A percentile compares a stretch with the other conserved stretches of the same genome.
Evolutionary conservation across 805 yeast genomes (phyloP).

Genomic region (Candida pini): DNA sequence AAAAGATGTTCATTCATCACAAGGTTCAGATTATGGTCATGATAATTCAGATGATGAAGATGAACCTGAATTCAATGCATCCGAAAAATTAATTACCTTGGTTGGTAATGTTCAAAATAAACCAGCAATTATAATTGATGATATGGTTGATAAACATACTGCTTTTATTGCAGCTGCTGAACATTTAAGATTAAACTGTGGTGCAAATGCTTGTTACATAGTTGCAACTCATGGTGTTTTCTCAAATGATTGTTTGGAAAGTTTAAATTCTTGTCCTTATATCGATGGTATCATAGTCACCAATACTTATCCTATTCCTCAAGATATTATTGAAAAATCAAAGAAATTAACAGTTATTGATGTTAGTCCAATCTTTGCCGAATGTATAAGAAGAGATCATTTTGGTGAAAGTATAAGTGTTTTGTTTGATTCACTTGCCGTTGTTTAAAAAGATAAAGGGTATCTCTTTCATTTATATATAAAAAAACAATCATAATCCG

Average conservation of each 20-base stretch:
- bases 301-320: slow-evolving; percentile 87
- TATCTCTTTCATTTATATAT: too few relatives aligned
- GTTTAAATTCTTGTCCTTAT: slow-evolving; percentile 68
- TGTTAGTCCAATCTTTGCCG: slow-evolving; percentile 93
- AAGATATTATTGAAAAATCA: slow-evolving; percentile 49
- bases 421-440: slow-evolving; percentile 80
- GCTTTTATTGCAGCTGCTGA: slow-evolving; percentile 97
- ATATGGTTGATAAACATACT: slow-evolving; percentile 93
- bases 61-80: slow-evolving; percentile 53
- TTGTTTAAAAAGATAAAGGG: too few relatives aligned
- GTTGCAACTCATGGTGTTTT: slow-evolving; percentile 96
- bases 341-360: slow-evolving; percentile 82
- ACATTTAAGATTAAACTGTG: slow-evolving; percentile 92
- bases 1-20: neutral
- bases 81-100: slow-evolving; percentile 86
- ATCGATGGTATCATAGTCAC: slow-evolving; percentile 93
- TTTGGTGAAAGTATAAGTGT: slow-evolving; percentile 96
- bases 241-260: slow-evolving; percentile 79
- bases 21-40: slow-evolving; percentile 51
- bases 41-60: slow-evolving; percentile 87
- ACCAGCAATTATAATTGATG: slow-evolving; percentile 92
- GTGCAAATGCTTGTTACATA: slow-evolving; percentile 85
- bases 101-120: slow-evolving; percentile 94
- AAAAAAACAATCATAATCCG: neutral
- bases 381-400: slow-evolving; percentile 97